phyloP scores from a whole-genome alignment of 441 rosid genomes.

The Syzygium syzygioides region DNA sequence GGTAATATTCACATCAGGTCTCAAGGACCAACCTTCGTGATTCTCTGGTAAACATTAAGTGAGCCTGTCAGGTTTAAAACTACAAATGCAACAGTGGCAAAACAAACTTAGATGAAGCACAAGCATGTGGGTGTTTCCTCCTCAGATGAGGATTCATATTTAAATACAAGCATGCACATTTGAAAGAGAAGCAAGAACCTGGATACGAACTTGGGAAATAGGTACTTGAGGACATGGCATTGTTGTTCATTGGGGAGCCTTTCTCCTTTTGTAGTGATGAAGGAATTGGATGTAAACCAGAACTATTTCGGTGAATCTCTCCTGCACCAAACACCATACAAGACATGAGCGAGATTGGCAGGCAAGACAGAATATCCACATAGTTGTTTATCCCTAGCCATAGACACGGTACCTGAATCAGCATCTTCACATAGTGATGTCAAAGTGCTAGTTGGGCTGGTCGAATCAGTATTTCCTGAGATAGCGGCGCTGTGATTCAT shows the following conservation, averaged over 20 bases:
- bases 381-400: background rate
- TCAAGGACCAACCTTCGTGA: constrained; percentile 26
- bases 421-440: constrained; percentile 76
- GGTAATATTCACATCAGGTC: constrained; percentile 20
- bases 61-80: constrained; percentile 1
- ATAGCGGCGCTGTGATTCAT: constrained; percentile 30
- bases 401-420: constrained; percentile 59
- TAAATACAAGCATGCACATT: background rate
- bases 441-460: constrained; percentile 75
- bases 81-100: background rate
- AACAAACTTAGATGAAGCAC: background rate
- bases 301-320: constrained; percentile 60
- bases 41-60: constrained; percentile 20
- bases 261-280: constrained; percentile 33
- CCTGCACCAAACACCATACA: constrained; percentile 39
- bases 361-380: background rate
- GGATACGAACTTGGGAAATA: constrained; percentile 23
- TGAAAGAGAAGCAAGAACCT: constrained; percentile 16
- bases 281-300: constrained; percentile 23
- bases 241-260: constrained; percentile 20
- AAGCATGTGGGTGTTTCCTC: background rate
- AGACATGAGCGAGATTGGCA: constrained; percentile 10
- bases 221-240: constrained; percentile 22
- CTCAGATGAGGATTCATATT: constrained; percentile 7
- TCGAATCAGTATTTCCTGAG: constrained; percentile 59